Base-by-base conservation (phyloP, 768 basidiomycete genomes). In the Hortiboletus flavorubellus region DNA sequence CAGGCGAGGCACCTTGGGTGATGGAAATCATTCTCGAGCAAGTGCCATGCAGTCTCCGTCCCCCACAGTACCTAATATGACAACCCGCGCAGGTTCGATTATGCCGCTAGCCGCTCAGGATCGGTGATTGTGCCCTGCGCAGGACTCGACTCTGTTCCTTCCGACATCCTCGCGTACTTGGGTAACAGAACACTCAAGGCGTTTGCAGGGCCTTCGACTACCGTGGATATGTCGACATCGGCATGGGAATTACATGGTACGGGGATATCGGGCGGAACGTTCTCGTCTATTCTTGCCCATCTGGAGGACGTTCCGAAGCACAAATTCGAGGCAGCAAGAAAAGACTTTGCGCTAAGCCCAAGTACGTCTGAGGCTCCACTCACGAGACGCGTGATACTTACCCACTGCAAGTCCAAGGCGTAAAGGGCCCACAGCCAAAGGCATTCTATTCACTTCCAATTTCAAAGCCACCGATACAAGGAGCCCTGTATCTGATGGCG, bases 121-220 rank as follows among this genome's bases (percentile, higher is more conserved):
- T 77, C 91, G 6, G 80, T 91, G 59, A 87, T 98, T 59, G 79
- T 97, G 18, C 91, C 91, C 23, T 77, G 84, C 2, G 89, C 85
- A 51, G 93, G 87, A 2, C 78, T 89, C 56, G 90, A 92, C 67
- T 91, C 89, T 2, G 63, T 91, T 30, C 90, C 90, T 4, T 82
- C 86, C 4, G 93, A 97, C 65, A 67, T 88, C 42, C 70, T 80
- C 11, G 80, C 83, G 0, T 86, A 84, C 70, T 72, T 91, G 45
- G 80, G 88, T 16, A 86, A 86, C 54, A 83, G 81, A 61, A 85
- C 84, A 0, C 78, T 94, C 49, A 86, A 86, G 68, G 64, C 73
- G 10, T 65, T 71, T 47, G 71, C 65, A 5, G 74, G 75, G 6
- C 59, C 73, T 0, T 62, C 68, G 11, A 56, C 73, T 0, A 64